Evolutionary conservation across 306 rosid genomes (phyloP).

Genomic region (Ceratonia siliqua): DNA sequence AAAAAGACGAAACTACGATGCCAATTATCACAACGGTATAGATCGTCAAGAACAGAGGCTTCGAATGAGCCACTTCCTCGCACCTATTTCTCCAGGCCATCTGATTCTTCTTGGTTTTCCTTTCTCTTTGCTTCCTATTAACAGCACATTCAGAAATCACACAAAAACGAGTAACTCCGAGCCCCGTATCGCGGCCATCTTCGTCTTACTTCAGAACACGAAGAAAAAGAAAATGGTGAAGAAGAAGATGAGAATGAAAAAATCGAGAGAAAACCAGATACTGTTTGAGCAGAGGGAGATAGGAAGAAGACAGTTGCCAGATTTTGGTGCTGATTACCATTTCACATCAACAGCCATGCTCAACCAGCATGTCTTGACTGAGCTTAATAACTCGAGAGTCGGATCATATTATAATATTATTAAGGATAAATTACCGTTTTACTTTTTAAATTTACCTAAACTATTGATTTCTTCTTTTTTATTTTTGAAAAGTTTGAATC

Average conservation of each 20-base stretch:
- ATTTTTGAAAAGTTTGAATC: too few species aligned
- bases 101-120: not conserved
- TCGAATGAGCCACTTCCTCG: constrained; percentile 58
- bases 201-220: not conserved
- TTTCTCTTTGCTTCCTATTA: not conserved
- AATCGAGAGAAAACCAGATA: not conserved
- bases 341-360: not conserved
- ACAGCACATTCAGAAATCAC: not conserved
- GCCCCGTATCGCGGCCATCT: not conserved
- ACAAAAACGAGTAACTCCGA: not conserved
- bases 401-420: too few species aligned
- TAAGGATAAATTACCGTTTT: too few species aligned
- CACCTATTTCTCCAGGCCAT: constrained; percentile 48
- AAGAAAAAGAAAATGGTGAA: not conserved
- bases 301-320: not conserved
- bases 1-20: constrained; percentile 63
- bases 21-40: constrained; percentile 63
- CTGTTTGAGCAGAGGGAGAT: not conserved
- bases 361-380: too few species aligned
- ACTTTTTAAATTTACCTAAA: too few species aligned
- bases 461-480: too few species aligned
- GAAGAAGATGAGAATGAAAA: not conserved
- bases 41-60: constrained; percentile 71
- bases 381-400: too few species aligned
- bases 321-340: constrained; percentile 11